Evolutionary conservation across 225 moss, liverwort and hornwort genomes (phyloP).

Genomic region (Polytrichum formosum): DNA sequence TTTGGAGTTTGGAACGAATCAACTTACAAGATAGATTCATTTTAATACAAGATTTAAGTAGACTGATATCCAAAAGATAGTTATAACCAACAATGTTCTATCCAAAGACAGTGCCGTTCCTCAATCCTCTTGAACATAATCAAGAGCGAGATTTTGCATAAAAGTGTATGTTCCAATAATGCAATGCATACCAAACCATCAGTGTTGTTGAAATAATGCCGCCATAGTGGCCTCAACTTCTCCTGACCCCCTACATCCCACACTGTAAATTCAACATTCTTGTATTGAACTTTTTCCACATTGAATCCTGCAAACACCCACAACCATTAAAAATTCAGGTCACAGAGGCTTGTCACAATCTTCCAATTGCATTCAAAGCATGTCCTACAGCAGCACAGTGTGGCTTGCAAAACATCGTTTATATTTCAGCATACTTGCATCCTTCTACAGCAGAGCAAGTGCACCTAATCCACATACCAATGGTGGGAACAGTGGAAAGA

Average conservation of each 20-base stretch:
- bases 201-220: slow-evolving; percentile 91
- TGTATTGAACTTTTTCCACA: slow-evolving; percentile 92
- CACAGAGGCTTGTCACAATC: not conserved
- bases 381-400: no score
- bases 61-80: no score
- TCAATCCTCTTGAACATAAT: no score
- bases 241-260: slow-evolving; percentile 98
- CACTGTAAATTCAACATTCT: slow-evolving; percentile 92
- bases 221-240: slow-evolving; percentile 83
- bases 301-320: slow-evolving; percentile 59
- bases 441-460: not conserved
- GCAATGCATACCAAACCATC: slow-evolving; percentile 67
- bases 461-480: slow-evolving; percentile 31
- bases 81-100: no score
- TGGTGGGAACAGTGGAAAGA: slow-evolving; percentile 80
- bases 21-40: no score
- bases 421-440: not conserved
- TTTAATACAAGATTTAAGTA: no score
- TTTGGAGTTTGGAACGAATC: no score
- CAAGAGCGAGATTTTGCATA: not conserved
- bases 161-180: not conserved
- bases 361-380: not conserved
- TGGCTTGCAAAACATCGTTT: no score
- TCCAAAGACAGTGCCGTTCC: no score
- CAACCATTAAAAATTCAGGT: not conserved